Percentiles rank a stretch among this genome's conserved stretches.
Evolutionary conservation across 1,284 basidiomycete species (phyloP).

Genomic region (Neolentinus lepideus): DNA sequence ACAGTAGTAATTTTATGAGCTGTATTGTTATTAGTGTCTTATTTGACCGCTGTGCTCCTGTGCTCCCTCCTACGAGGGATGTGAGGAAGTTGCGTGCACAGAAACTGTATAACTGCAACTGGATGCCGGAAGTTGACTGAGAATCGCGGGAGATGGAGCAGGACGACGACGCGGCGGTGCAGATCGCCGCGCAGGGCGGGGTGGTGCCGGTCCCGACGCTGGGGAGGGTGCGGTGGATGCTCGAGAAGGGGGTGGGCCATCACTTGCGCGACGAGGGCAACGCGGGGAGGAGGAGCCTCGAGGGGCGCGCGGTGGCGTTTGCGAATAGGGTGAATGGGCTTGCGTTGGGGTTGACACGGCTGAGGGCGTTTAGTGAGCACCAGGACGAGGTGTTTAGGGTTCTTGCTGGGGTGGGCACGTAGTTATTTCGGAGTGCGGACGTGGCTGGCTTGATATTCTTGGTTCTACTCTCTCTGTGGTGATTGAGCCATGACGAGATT

Average conservation of each 20-base stretch:
- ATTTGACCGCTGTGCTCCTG: too few species aligned
- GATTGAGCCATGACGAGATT: too few species aligned
- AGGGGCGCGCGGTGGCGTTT: slow-evolving; percentile 58
- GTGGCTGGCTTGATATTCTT: background rate
- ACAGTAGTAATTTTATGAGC: background rate
- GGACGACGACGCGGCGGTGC: slow-evolving; percentile 50
- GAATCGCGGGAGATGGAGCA: slow-evolving; percentile 39
- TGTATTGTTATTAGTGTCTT: too few species aligned
- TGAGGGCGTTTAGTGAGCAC: slow-evolving; percentile 64
- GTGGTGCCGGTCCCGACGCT: slow-evolving; percentile 44
- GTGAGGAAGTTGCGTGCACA: too few species aligned
- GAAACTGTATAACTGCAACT: too few species aligned
- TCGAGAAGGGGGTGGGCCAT: slow-evolving; percentile 52
- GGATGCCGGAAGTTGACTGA: background rate
- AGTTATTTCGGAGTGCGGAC: background rate
- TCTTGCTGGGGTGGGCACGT: slow-evolving; percentile 29
- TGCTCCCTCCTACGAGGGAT: too few species aligned
- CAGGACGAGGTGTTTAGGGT: slow-evolving; percentile 69
- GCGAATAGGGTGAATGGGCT: slow-evolving; percentile 69
- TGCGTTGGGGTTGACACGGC: slow-evolving; percentile 57
- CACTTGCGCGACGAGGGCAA: slow-evolving; percentile 18
- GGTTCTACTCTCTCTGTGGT: background rate
- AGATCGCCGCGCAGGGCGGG: slow-evolving; percentile 35
- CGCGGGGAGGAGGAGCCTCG: slow-evolving; percentile 38
- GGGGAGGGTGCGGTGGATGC: slow-evolving; percentile 51